These are phyloP conservation scores for Lyophyllum semitale DNA, from an alignment of 768 basidiomycete species.

Conservation along the genomic window DNA sequence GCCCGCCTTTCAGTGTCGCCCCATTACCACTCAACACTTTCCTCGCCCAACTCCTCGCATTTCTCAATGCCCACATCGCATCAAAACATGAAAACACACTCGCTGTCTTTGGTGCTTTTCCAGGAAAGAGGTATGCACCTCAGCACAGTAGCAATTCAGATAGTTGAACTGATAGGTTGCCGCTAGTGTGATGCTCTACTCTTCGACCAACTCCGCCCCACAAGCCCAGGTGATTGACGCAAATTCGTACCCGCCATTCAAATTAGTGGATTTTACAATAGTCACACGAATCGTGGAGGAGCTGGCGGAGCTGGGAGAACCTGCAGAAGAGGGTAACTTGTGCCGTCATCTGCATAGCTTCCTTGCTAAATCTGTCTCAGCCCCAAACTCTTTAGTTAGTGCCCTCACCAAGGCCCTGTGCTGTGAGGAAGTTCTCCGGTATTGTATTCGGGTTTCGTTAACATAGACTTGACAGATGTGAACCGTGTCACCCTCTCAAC, in stretches of 20 bases:
- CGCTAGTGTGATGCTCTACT: conserved; percentile 76
- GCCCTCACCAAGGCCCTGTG: conserved; percentile 93
- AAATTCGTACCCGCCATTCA: conserved; percentile 86
- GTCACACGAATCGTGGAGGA: conserved; percentile 62
- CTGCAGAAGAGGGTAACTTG: conserved; percentile 53
- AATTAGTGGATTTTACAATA: conserved; percentile 69
- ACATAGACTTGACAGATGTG: conserved; percentile 32
- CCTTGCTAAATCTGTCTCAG: conserved; percentile 28
- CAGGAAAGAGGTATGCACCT: conserved; percentile 70
- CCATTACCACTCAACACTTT: conserved; percentile 71
- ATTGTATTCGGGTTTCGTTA: not conserved
- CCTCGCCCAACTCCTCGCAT: conserved; percentile 83
- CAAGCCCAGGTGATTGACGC: conserved; percentile 55
- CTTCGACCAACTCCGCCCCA: conserved; percentile 52
- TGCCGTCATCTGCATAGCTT: conserved; percentile 7
- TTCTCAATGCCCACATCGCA: conserved; percentile 92
- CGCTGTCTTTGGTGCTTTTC: conserved; percentile 89
- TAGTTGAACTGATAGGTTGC: conserved; percentile 2
- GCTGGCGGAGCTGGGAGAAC: conserved; percentile 51
- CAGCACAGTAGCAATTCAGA: conserved; percentile 2
- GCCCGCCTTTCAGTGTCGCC: conserved; percentile 41
- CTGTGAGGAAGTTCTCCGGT: conserved; percentile 48
- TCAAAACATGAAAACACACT: conserved; percentile 89
- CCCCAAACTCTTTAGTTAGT: conserved; percentile 76
- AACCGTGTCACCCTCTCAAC: conserved; percentile 37